Evolutionary conservation across 1,284 basidiomycete species (phyloP), one percentile per base, ranked within the genome.

Genomic region (Hymenochaete sp.): DNA sequence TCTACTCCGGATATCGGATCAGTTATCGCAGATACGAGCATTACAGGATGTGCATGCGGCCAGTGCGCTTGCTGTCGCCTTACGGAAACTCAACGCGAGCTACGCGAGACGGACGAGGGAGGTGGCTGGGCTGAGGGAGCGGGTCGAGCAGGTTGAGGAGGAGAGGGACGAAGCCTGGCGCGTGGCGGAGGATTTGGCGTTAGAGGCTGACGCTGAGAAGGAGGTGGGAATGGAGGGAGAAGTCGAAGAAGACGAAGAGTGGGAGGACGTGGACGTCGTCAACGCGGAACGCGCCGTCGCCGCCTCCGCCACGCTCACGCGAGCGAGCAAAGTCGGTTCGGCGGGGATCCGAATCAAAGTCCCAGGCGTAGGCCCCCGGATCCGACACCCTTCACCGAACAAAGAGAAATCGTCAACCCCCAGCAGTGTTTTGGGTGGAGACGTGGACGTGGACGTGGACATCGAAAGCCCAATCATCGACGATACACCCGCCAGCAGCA

Each of bases 141-240:
- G 67, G 35, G 68, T 82, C 18, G 62, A 60, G 21, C 67, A 72
- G 43, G 68, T 86, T 10, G 71, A 81, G 55, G 79, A 71, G 7
- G 81, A 86, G 55, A 66, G 85, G n/a, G 77, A 83, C 41, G 85
- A 88, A 48, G 85, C 83, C 1, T 88, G 85, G 85, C 69, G 70
- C 38, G 76, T 80, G 49, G 85, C 84, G 1, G 79, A 85, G 55
- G 73, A 72, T 32, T 66, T 86, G 53, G 85, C 83, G 2, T 60
- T 66, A 42, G 81, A 85, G 57, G 69, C 85, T 54, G 80, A 85
- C 56, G 72, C 75, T 39, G 52, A 66, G 41, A n/a, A n/a, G n/a
- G n/a, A n/a, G n/a, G n/a, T n/a, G n/a, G n/a, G n/a, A n/a, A n/a
- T n/a, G 50, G 53, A 38, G 54, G 53, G 24, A n/a, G n/a, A 35